phyloP scores from a whole-genome alignment of 2,329 filamentous ascomycete genomes.

The Zymoseptoria tritici region DNA sequence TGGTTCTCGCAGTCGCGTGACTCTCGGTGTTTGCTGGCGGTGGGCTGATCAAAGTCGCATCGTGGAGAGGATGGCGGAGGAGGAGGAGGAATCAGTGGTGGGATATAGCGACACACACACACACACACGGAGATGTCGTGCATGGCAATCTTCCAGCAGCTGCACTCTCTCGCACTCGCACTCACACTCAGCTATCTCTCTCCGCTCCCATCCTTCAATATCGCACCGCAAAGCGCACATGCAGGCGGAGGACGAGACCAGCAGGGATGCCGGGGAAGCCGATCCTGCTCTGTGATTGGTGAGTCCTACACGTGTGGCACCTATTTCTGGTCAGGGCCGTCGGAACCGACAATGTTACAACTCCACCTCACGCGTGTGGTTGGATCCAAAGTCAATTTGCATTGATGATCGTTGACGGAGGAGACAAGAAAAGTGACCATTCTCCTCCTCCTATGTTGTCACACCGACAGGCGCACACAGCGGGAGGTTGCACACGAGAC shows the following conservation, averaged over 20 bases:
- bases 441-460: not conserved
- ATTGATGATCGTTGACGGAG: not conserved
- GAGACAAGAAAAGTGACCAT: not conserved
- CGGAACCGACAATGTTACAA: not conserved
- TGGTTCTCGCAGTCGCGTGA: not conserved
- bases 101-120: not conserved
- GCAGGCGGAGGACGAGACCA: not conserved
- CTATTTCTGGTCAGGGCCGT: not conserved
- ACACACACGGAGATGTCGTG: not conserved
- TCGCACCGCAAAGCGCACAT: not conserved
- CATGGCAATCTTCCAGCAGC: not conserved
- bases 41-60: not conserved
- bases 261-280: not conserved
- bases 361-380: not conserved
- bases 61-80: not conserved
- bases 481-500: not conserved
- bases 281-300: not conserved
- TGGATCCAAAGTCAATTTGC: not conserved
- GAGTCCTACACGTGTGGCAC: not conserved
- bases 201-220: not conserved
- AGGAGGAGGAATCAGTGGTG: not conserved
- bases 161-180: too few species aligned
- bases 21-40: not conserved
- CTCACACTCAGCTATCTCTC: not conserved
- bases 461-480: not conserved